Base-by-base conservation (phyloP, 2,329 filamentous ascomycete genomes). In the Alternaria conjuncta region DNA sequence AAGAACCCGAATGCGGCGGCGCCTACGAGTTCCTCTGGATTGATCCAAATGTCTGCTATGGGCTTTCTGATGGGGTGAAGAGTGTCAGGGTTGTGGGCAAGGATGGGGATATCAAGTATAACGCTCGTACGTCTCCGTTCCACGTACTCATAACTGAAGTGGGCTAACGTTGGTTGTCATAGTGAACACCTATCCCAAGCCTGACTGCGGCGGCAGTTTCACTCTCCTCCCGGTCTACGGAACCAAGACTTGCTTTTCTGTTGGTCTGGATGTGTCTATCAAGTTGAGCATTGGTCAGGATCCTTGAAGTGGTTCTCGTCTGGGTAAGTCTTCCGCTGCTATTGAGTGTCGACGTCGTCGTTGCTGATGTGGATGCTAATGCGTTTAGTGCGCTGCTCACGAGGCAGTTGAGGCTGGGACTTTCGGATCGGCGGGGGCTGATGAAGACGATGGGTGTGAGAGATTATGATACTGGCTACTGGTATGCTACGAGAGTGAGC, bases 351-450 rank as follows among this genome's bases (percentile, higher is more conserved):
- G 32, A 5, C 7, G 2, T 36, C n/a, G 32, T n/a, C 32, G 21
- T 21, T 21, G 21, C 21, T 5, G 32, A 41, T 6, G 1, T 41
- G 36, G 15, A 3, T 0, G 36, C 36, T 41, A 41, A 41, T 11
- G 2, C 36, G n/a, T 41, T 41, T n/a, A 41, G 36, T 41, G 36
- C 7, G 9, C n/a, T 41, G 15, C 36, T 41, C 0, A 6, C n/a
- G n/a, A 41, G 15, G 36, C 36, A 0, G 4, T 10, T 3, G 8
- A 3, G 0, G 15, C 0, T 41, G 1, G 32, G 0, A 0, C n/a
- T 41, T 18, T 0, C 15, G n/a, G 15, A 0, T 41, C 1, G n/a
- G 36, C 0, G 8, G 0, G 18, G 0, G n/a, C 18, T 8, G 36
- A 41, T 0, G 15, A 18, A 18, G 0, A 41, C 0, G 15, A 41